phyloP scores from a whole-genome alignment of 345 rosid species.

The Ceriops tagal region DNA sequence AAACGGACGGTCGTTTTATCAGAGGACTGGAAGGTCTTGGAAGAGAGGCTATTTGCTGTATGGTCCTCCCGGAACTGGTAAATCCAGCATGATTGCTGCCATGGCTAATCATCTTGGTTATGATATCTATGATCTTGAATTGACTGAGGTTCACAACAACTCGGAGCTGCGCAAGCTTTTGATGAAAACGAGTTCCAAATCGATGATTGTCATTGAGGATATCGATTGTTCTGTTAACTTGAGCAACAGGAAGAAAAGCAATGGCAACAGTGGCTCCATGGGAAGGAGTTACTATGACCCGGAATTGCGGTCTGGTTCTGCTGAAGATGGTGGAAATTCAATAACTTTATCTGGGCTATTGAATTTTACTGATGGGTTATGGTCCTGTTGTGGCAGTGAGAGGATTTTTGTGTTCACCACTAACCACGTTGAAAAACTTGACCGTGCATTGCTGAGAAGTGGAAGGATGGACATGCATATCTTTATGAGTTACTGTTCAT shows the following conservation, averaged over 20 bases:
- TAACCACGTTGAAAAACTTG: constrained; percentile 86
- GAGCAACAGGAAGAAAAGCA: constrained; percentile 55
- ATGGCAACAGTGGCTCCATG: constrained; percentile 1
- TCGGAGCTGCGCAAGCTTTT: constrained; percentile 77
- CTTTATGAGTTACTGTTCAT: constrained; percentile 74
- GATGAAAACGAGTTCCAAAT: constrained; percentile 90
- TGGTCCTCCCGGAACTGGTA: constrained; percentile 96
- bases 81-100: constrained; percentile 96
- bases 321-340: constrained; percentile 46
- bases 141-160: constrained; percentile 85
- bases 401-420: constrained; percentile 93
- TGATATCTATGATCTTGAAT: constrained; percentile 92
- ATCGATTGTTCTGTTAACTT: constrained; percentile 83
- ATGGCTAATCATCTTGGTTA: constrained; percentile 90
- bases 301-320: constrained; percentile 44
- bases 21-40: constrained; percentile 93
- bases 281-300: constrained; percentile 39
- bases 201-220: constrained; percentile 87
- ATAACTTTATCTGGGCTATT: constrained; percentile 82
- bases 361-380: constrained; percentile 92
- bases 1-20: constrained; percentile 60
- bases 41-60: constrained; percentile 83
- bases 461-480: constrained; percentile 99
- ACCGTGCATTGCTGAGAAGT: constrained; percentile 82
- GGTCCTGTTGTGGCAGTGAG: constrained; percentile 99